Evolutionary conservation across 257 asterid species (phyloP).

Genomic region (Nicotiana paniculata): DNA sequence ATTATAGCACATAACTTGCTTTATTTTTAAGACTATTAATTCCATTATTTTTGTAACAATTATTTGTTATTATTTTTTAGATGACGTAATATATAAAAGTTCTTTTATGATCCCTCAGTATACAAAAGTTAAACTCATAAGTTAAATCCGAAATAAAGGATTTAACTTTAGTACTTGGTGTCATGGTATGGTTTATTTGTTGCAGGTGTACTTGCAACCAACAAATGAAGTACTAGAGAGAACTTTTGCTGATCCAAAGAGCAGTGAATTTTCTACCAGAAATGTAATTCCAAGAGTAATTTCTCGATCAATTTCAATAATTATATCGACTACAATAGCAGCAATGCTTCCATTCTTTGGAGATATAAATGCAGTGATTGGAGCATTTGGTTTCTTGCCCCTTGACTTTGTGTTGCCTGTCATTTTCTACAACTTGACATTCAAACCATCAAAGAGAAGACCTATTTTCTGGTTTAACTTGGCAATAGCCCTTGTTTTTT

Average conservation of each 20-base stretch:
- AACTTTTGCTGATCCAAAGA: conserved; percentile 52
- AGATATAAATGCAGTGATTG: conserved; percentile 67
- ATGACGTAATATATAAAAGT: too few species aligned
- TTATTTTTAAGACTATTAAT: too few species aligned
- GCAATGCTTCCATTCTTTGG: conserved; percentile 94
- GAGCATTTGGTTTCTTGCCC: conserved; percentile 92
- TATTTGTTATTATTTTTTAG: too few species aligned
- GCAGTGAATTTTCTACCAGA: conserved; percentile 54
- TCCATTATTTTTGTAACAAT: too few species aligned
- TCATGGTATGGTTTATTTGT: neutral
- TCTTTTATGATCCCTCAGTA: too few species aligned
- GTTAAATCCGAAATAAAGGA: too few species aligned
- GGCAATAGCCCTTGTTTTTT: conserved; percentile 52
- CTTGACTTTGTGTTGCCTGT: conserved; percentile 83
- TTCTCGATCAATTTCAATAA: conserved; percentile 54
- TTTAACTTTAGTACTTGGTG: too few species aligned
- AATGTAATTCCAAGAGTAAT: conserved; percentile 67
- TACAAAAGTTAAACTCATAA: too few species aligned
- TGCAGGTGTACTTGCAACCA: conserved; percentile 86
- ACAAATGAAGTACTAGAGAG: conserved; percentile 79
- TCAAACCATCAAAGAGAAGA: conserved; percentile 59
- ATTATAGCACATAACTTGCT: too few species aligned
- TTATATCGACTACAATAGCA: conserved; percentile 55
- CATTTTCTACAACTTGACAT: conserved; percentile 73
- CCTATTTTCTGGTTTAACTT: conserved; percentile 52